A percentile compares a stretch with the other conserved stretches of the same genome.
Conservation (phyloP, 2,329 filamentous ascomycete species). For the Bipolaris bicolor region DNA sequence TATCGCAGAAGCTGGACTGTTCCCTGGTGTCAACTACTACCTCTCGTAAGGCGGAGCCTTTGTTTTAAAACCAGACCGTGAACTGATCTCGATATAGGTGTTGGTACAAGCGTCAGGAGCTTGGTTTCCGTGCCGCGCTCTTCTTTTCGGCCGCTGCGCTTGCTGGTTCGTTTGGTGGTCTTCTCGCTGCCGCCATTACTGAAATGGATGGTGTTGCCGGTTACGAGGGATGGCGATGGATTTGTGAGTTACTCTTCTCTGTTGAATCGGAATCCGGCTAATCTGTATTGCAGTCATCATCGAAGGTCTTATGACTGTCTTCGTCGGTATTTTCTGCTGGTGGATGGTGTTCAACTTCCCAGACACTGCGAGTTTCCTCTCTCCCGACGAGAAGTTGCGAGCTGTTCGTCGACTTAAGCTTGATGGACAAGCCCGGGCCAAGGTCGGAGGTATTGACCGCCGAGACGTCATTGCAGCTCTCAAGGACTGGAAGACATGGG, state of each 20-base stretch:
- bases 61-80: too few relatives aligned
- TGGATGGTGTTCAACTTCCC: conserved; percentile 71
- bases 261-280: conserved; percentile 11
- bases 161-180: conserved; percentile 65
- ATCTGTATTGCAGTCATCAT: conserved; percentile 38
- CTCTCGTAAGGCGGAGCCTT: conserved; percentile 54
- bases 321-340: conserved; percentile 49
- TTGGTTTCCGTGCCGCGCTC: conserved; percentile 60
- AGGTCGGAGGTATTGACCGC: conserved; percentile 52
- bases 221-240: conserved; percentile 50
- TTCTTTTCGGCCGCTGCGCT: conserved; percentile 66
- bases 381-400: conserved; percentile 58
- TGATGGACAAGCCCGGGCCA: conserved; percentile 71
- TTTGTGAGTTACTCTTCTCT: conserved; percentile 30
- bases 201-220: conserved; percentile 65
- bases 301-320: conserved; percentile 47
- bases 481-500: conserved; percentile 57
- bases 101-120: conserved; percentile 62
- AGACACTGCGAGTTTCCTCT: conserved; percentile 64
- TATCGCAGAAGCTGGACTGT: conserved; percentile 48
- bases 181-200: conserved; percentile 63
- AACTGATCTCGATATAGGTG: conserved; percentile 43
- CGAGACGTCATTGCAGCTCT: conserved; percentile 53
- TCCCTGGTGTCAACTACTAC: conserved; percentile 58
- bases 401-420: conserved; percentile 69